These are phyloP conservation scores for Spathaspora arborariae DNA, from an alignment of 805 yeast species.

Conservation along the genomic window DNA sequence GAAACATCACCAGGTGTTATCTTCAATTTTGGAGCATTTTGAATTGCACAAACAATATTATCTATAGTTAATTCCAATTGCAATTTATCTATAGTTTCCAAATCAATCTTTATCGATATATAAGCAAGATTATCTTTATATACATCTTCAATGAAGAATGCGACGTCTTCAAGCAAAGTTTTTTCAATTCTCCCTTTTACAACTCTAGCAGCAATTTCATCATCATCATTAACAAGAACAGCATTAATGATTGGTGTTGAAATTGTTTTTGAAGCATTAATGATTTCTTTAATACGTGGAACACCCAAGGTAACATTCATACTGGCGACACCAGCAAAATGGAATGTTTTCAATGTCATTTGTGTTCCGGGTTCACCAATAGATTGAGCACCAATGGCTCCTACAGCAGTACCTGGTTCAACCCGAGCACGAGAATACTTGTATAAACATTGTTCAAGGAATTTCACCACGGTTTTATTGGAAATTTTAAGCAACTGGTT, in stretches of 20 bases:
- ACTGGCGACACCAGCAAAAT: constrained; percentile 99
- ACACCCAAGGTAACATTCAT: constrained; percentile 99
- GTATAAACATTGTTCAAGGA: constrained; percentile 69
- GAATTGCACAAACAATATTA: constrained; percentile 80
- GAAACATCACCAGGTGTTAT: constrained; percentile 69
- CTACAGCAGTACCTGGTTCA: constrained; percentile 99
- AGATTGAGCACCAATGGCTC: constrained; percentile 98
- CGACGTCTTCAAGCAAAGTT: constrained; percentile 81
- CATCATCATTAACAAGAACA: constrained; percentile 84
- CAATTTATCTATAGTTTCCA: constrained; percentile 78
- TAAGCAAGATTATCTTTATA: constrained; percentile 76
- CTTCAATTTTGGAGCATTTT: constrained; percentile 84
- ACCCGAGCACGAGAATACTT: constrained; percentile 89
- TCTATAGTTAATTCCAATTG: constrained; percentile 87
- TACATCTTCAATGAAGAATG: constrained; percentile 89
- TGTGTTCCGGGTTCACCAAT: constrained; percentile 99
- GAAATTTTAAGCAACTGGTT: constrained; percentile 69
- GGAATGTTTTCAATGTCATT: constrained; percentile 91
- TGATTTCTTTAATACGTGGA: constrained; percentile 98
- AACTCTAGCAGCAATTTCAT: constrained; percentile 97
- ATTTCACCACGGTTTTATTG: constrained; percentile 52
- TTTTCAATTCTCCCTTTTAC: constrained; percentile 97
- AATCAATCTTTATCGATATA: constrained; percentile 77
- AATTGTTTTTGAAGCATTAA: constrained; percentile 91
- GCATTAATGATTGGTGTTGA: constrained; percentile 97